A percentile compares a stretch with the other conserved stretches of the same genome.
Evolutionary conservation across 192 early-diverging fungal genomes (phyloP).

Genomic region (Podila clonocystis): DNA sequence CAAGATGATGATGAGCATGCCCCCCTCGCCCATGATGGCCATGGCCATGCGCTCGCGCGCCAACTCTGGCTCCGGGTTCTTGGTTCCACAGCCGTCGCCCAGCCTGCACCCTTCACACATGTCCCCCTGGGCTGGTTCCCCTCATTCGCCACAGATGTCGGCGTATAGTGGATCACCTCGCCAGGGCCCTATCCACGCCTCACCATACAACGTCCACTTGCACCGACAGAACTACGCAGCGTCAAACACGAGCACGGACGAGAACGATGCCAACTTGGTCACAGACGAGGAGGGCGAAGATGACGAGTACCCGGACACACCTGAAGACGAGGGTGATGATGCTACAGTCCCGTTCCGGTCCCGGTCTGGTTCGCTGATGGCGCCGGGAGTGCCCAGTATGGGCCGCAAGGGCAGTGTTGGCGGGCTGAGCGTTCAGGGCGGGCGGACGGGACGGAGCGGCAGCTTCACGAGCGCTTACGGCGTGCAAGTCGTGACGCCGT

Average conservation of each 20-base stretch:
- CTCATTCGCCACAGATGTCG: conserved; percentile 26
- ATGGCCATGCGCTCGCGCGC: conserved; percentile 49
- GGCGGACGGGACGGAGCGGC: conserved; percentile 30
- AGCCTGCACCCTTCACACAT: conserved; percentile 37
- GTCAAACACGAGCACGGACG: conserved; percentile 43
- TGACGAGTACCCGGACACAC: conserved; percentile 44
- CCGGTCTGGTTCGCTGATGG: conserved; percentile 41
- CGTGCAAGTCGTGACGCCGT: conserved; percentile 18
- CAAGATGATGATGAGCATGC: background rate
- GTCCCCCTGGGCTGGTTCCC: conserved; percentile 20
- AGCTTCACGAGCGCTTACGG: conserved; percentile 46
- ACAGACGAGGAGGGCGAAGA: conserved; percentile 50
- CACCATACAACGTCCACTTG: conserved; percentile 31
- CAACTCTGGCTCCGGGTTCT: conserved; percentile 38
- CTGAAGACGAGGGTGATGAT: conserved; percentile 34
- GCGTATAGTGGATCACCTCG: conserved; percentile 27
- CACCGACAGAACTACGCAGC: conserved; percentile 19
- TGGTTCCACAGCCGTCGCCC: conserved; percentile 42
- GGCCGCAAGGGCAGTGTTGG: conserved; percentile 37
- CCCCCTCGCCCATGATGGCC: conserved; percentile 36
- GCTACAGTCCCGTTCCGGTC: conserved; percentile 24
- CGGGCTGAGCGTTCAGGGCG: conserved; percentile 1
- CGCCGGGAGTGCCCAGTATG: background rate
- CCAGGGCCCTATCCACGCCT: conserved; percentile 29
- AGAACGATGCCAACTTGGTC: conserved; percentile 40